Evolutionary conservation across 208 protist genomes (phyloP).

Genomic region (Leishmania amazonensis): DNA sequence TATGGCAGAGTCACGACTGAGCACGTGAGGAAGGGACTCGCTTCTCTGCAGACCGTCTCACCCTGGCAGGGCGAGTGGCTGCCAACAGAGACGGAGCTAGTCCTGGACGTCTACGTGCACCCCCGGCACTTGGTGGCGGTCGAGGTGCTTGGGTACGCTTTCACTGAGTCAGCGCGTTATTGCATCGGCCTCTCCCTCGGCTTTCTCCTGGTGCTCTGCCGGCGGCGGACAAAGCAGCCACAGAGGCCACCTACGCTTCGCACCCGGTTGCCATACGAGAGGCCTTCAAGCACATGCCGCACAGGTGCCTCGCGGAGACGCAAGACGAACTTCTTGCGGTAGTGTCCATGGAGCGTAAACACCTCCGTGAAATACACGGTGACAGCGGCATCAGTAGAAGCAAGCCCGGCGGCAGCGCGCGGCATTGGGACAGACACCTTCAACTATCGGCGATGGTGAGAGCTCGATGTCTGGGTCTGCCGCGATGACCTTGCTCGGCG

Average conservation of each 20-base stretch:
- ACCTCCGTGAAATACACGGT: conserved; percentile 3
- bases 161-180: conserved; percentile 39
- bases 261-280: conserved; percentile 20
- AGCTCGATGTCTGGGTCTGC: neutral
- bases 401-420: neutral
- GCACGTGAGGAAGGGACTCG: conserved; percentile 56
- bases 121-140: conserved; percentile 45
- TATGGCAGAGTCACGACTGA: conserved; percentile 72
- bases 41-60: conserved; percentile 31
- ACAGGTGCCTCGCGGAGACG: conserved; percentile 6
- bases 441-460: neutral
- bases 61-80: conserved; percentile 42
- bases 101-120: conserved; percentile 54
- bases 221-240: conserved; percentile 51
- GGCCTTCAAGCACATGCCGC: conserved; percentile 25
- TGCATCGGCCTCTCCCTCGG: conserved; percentile 43
- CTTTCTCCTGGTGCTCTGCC: conserved; percentile 56
- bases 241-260: conserved; percentile 30
- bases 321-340: conserved; percentile 32
- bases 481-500: neutral
- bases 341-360: conserved; percentile 27
- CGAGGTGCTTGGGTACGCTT: conserved; percentile 58
- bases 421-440: neutral
- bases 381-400: neutral
- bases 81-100: conserved; percentile 35